phyloP scores from a whole-genome alignment of 75 land plant species.

The Cryptomeria japonica region DNA sequence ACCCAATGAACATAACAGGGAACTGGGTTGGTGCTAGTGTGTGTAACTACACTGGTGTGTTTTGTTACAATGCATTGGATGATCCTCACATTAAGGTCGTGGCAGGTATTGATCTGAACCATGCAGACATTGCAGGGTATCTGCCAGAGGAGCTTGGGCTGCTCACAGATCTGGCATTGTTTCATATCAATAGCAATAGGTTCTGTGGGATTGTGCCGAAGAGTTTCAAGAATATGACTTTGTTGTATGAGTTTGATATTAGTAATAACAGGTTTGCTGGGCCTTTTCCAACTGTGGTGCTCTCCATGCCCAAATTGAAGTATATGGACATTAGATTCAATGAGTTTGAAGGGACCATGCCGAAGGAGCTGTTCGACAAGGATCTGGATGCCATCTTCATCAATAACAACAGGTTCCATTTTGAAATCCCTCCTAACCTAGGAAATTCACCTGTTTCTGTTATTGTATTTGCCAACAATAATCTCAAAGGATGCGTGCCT shows the following conservation, averaged over 20 bases:
- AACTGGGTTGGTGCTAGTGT: slow-evolving; percentile 65
- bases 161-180: slow-evolving; percentile 59
- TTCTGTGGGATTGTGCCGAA: slow-evolving; percentile 70
- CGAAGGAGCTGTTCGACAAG: slow-evolving; percentile 58
- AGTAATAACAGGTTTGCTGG: slow-evolving; percentile 78
- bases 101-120: slow-evolving; percentile 74
- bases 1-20: slow-evolving; percentile 46
- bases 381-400: slow-evolving; percentile 73
- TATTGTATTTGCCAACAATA: slow-evolving; percentile 66
- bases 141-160: slow-evolving; percentile 77
- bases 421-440: slow-evolving; percentile 57
- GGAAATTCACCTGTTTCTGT: slow-evolving; percentile 78
- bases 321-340: slow-evolving; percentile 76
- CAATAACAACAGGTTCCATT: slow-evolving; percentile 57
- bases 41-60: slow-evolving; percentile 66
- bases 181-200: slow-evolving; percentile 73
- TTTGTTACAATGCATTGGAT: slow-evolving; percentile 46
- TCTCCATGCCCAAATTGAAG: slow-evolving; percentile 48
- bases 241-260: slow-evolving; percentile 67
- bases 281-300: slow-evolving; percentile 58
- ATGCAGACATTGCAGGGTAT: slow-evolving; percentile 66
- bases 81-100: slow-evolving; percentile 33
- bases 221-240: slow-evolving; percentile 35
- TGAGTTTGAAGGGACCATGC: slow-evolving; percentile 68
- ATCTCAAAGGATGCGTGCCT: slow-evolving; percentile 57